Conservation (phyloP, 2,329 filamentous ascomycete genomes). For the Thielaviopsis musarum region DNA sequence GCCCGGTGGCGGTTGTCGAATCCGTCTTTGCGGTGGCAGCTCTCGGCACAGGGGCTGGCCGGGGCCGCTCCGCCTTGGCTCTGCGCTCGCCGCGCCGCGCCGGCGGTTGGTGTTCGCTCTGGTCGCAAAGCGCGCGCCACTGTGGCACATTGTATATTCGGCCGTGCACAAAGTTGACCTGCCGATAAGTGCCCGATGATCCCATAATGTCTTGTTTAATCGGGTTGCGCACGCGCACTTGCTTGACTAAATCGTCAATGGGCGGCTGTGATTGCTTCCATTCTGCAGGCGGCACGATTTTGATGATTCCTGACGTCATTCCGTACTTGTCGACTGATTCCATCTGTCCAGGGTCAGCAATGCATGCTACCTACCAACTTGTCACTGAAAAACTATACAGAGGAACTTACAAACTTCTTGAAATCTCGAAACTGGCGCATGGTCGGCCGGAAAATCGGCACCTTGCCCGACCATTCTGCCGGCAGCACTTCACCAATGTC, state of each 20-base stretch:
- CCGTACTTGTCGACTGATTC: slow-evolving; percentile 81
- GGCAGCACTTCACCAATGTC: slow-evolving; percentile 67
- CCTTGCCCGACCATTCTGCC: slow-evolving; percentile 77
- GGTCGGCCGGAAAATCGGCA: slow-evolving; percentile 88
- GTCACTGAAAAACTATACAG: too few species aligned
- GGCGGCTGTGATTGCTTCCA: slow-evolving; percentile 71
- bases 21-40: slow-evolving; percentile 10
- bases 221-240: slow-evolving; percentile 84
- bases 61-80: slow-evolving; percentile 35
- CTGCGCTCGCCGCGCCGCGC: slow-evolving; percentile 73
- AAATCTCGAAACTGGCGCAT: slow-evolving; percentile 95
- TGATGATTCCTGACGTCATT: slow-evolving; percentile 95
- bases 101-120: slow-evolving; percentile 89
- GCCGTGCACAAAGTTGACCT: slow-evolving; percentile 93
- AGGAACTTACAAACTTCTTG: slow-evolving; percentile 57
- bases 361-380: background rate
- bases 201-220: slow-evolving; percentile 98
- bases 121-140: slow-evolving; percentile 85
- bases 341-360: slow-evolving; percentile 29
- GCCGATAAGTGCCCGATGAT: slow-evolving; percentile 84
- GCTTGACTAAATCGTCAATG: slow-evolving; percentile 75
- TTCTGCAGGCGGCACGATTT: slow-evolving; percentile 83
- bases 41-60: background rate
- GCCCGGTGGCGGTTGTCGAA: slow-evolving; percentile 16
- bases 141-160: slow-evolving; percentile 92